phyloP scores from a whole-genome alignment of 148 eudicot species.

The Euryodendron excelsum region DNA sequence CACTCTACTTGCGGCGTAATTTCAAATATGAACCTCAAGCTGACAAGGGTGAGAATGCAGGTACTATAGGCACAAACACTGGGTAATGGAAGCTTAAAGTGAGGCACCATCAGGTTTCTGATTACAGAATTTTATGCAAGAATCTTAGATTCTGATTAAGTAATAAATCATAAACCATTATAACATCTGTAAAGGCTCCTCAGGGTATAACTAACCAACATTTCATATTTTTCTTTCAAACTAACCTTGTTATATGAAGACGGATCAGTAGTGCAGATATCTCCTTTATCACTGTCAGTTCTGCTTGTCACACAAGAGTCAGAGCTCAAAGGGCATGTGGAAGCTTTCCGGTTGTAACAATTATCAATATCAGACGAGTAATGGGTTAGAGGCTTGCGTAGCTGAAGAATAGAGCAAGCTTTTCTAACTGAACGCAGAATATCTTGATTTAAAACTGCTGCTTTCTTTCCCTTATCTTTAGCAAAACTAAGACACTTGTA shows the following conservation, averaged over 20 bases:
- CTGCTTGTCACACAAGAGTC: conserved; percentile 30
- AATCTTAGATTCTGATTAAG: background rate
- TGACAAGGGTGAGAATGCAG: background rate
- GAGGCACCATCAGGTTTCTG: background rate
- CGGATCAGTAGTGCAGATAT: conserved; percentile 23
- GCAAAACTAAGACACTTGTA: conserved; percentile 43
- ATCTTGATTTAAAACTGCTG: conserved; percentile 38
- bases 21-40: background rate
- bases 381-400: conserved; percentile 36
- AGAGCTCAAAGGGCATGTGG: conserved; percentile 34
- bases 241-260: conserved; percentile 59
- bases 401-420: conserved; percentile 63
- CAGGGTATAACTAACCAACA: background rate
- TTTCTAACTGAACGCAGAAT: conserved; percentile 60
- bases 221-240: background rate
- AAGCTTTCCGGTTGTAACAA: conserved; percentile 28
- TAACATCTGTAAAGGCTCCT: background rate
- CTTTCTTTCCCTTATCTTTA: conserved; percentile 69
- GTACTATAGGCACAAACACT: background rate
- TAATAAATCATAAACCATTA: background rate
- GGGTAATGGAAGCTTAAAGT: background rate
- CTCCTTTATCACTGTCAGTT: conserved; percentile 42
- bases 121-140: background rate
- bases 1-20: background rate
- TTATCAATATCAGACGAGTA: conserved; percentile 45